phyloP scores from a whole-genome alignment of 768 basidiomycete species.

The Boletus rufocinnamomeus region DNA sequence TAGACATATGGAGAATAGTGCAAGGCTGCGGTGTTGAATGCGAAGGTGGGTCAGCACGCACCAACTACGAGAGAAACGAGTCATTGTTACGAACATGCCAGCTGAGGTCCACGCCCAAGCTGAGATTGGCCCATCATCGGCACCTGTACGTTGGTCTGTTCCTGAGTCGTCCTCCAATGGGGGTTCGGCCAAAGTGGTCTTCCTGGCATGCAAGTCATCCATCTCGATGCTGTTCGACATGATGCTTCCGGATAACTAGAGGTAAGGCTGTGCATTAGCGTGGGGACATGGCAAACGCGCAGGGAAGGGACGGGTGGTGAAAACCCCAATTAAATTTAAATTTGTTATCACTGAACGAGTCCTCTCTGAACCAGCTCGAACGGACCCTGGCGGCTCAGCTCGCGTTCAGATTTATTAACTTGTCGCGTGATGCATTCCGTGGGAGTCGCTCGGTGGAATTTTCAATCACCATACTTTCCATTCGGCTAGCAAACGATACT shows the following conservation, averaged over 20 bases:
- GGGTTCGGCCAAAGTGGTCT: conserved; percentile 14
- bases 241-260: background rate
- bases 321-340: background rate
- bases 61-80: background rate
- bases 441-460: background rate
- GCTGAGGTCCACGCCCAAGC: conserved; percentile 44
- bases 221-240: conserved; percentile 43
- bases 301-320: background rate
- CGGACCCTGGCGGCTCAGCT: too few relatives aligned
- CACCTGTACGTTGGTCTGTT: conserved; percentile 6
- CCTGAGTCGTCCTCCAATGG: conserved; percentile 7
- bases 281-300: too few relatives aligned
- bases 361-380: too few relatives aligned
- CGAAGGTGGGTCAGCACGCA: conserved; percentile 4
- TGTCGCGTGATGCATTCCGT: background rate
- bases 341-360: background rate
- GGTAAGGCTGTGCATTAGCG: background rate
- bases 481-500: background rate
- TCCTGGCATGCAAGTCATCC: conserved; percentile 29
- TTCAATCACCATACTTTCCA: background rate
- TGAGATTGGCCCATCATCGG: conserved; percentile 30
- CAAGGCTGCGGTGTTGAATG: conserved; percentile 31
- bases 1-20: conserved; percentile 39
- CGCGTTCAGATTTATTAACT: background rate
- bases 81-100: conserved; percentile 26